Evolutionary conservation across 257 asterid genomes (phyloP).

Genomic region (Pogostemon cablin): DNA sequence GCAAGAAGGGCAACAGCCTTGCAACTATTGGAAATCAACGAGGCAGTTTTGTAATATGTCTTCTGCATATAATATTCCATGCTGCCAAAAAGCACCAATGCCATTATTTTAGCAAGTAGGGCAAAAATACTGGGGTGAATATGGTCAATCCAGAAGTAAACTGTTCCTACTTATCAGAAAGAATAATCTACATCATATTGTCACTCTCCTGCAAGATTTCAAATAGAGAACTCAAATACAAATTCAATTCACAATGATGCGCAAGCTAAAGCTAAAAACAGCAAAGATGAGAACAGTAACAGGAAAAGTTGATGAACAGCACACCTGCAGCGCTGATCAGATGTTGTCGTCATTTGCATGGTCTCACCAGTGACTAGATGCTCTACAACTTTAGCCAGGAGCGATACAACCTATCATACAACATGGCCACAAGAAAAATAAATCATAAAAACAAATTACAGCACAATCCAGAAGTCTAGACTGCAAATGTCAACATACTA

Average conservation of each 20-base stretch:
- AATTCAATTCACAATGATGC: constrained; percentile 11
- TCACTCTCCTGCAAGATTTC: background rate
- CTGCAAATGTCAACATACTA: constrained; percentile 1
- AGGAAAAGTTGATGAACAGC: constrained; percentile 22
- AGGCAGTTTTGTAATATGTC: constrained; percentile 95
- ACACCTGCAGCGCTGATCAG: constrained; percentile 93
- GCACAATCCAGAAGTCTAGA: background rate
- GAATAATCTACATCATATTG: background rate
- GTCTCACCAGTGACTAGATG: constrained; percentile 99
- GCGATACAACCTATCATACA: constrained; percentile 73
- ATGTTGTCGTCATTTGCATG: constrained; percentile 89
- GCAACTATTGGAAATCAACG: constrained; percentile 94
- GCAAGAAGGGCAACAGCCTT: constrained; percentile 91
- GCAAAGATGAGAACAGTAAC: background rate
- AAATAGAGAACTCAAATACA: background rate
- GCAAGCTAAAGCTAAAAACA: background rate
- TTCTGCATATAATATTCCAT: constrained; percentile 98
- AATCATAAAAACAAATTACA: background rate
- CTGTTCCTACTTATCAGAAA: background rate
- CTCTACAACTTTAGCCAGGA: constrained; percentile 87
- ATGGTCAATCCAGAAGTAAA: background rate
- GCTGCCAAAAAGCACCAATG: constrained; percentile 53
- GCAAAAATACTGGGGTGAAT: background rate
- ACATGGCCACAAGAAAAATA: background rate
- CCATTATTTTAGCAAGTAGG: constrained; percentile 9